Percentiles rank a stretch among this genome's conserved stretches.
Conservation (phyloP, 139 green algal genomes). For the Chlorella sp. region DNA sequence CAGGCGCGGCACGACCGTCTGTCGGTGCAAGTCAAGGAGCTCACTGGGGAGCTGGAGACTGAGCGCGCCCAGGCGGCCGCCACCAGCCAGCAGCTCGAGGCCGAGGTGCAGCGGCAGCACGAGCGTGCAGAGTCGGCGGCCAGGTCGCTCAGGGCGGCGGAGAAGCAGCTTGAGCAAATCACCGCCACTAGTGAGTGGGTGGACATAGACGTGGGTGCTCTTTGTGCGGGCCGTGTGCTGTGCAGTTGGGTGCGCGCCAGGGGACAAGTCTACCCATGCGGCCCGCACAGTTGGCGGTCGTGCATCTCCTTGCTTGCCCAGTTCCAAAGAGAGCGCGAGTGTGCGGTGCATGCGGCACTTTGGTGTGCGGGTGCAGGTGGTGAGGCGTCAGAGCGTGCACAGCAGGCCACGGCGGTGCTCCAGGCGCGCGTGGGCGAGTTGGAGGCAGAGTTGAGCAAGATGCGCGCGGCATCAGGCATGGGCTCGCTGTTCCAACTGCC, state of each 20-base stretch:
- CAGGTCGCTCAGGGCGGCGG: conserved; percentile 13
- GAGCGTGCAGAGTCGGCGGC: conserved; percentile 25
- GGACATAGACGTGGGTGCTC: too few species aligned
- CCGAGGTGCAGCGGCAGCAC: conserved; percentile 6
- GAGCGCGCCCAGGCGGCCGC: too few species aligned
- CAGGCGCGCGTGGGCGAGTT: conserved; percentile 17
- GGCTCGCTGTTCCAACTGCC: conserved; percentile 26
- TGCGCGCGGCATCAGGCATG: conserved; percentile 2
- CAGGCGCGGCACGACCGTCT: too few species aligned
- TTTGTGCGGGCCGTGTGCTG: not conserved
- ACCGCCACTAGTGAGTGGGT: not conserved
- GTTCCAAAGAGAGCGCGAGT: too few species aligned
- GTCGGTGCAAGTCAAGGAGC: too few species aligned
- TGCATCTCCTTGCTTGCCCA: too few species aligned
- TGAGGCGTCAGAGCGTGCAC: not conserved
- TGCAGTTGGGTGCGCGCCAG: too few species aligned
- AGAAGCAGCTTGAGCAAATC: conserved; percentile 26
- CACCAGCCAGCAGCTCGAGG: not conserved
- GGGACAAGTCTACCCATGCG: too few species aligned
- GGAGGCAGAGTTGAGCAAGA: conserved; percentile 24
- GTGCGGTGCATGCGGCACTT: too few species aligned
- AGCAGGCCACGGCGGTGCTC: not conserved
- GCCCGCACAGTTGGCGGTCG: too few species aligned
- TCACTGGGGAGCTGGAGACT: too few species aligned
- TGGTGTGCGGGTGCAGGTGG: too few species aligned